Base-by-base conservation (phyloP, 116 monocot species). In the Dioscorea cayenensis region DNA sequence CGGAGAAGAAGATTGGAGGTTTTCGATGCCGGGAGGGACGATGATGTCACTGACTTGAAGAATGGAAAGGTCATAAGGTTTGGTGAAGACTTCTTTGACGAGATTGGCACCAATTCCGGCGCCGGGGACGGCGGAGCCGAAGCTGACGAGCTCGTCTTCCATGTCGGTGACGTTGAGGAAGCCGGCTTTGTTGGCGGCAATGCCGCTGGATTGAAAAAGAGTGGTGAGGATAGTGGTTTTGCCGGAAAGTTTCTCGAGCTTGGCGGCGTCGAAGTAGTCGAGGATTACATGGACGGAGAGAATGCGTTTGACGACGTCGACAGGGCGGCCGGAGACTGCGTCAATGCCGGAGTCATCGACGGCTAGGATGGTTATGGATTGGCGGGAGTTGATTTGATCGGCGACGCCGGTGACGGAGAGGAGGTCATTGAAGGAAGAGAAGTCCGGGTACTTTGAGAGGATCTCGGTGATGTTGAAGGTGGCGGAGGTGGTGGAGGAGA, bases 51-150 rank as follows among this genome's bases (percentile, higher is more conserved):
- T 93, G 49, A 93, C 70, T 72, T 93, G 80, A 49, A 93, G 58
- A 18, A 93, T 86, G 5, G 89, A 93, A 28, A 93, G 78, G 70
- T 87, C 87, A 79, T 87, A 93, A 7, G 90, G 90, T 28, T 73
- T 67, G 19, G 75, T 28, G 14, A 71, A 74, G 12, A 90, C 49
- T 16, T 27, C 21, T 43, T 75, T 77, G 17, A 84, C 72, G 2
- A 86, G 18, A 17, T 71, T 51, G 19, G 71, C 71, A 63, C 23
- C 25, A 19, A 81, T 29, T 11, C 62, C 20, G 32, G 43, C 7
- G 43, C 77, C 84, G 18, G 77, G 43, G 9, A 60, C 75, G 25
- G 84, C 78, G 8, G 87, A 90, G 29, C 80, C 84, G 51, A 90
- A 36, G 8, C 49, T 28, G 20, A 87, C 70, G 66, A 27, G 32